Evolutionary conservation across 2,329 filamentous ascomycete genomes (phyloP).

Genomic region (Zasmidium angulare): DNA sequence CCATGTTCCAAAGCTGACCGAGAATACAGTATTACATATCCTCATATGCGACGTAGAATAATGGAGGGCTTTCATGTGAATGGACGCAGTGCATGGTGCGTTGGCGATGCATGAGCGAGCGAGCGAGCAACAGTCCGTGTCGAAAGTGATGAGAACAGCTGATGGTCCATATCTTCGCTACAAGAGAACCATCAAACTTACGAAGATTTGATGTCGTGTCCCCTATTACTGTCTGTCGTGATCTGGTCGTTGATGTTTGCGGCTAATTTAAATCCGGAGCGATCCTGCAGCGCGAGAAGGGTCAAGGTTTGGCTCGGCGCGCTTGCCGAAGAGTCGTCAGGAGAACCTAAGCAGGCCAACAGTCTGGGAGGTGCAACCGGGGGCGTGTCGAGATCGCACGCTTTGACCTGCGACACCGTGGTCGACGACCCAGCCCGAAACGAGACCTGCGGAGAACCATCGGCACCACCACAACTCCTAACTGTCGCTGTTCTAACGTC

Average conservation of each 20-base stretch:
- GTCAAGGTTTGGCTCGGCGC: not conserved
- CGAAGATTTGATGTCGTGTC: not conserved
- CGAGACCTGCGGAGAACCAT: not conserved
- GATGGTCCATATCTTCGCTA: not conserved
- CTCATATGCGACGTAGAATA: slow-evolving; percentile 43
- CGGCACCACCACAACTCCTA: not conserved
- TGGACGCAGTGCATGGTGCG: not conserved
- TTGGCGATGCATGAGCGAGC: not conserved
- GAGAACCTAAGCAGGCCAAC: not conserved
- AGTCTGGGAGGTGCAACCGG: not conserved
- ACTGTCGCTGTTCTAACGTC: not conserved
- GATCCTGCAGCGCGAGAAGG: not conserved
- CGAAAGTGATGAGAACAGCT: not conserved
- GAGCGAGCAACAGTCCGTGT: not conserved
- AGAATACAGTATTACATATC: slow-evolving; percentile 56
- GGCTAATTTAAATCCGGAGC: not conserved
- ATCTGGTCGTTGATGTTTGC: not conserved
- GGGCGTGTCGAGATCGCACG: not conserved
- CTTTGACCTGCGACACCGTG: not conserved
- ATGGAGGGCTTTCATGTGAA: slow-evolving; percentile 1
- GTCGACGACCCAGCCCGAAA: not conserved
- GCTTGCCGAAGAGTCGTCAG: not conserved
- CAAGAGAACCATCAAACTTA: not conserved
- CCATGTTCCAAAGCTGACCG: slow-evolving; percentile 17
- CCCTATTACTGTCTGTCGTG: not conserved